Evolutionary conservation across 2,329 filamentous ascomycete genomes (phyloP).

Genomic region (Monilinia fructigena): DNA sequence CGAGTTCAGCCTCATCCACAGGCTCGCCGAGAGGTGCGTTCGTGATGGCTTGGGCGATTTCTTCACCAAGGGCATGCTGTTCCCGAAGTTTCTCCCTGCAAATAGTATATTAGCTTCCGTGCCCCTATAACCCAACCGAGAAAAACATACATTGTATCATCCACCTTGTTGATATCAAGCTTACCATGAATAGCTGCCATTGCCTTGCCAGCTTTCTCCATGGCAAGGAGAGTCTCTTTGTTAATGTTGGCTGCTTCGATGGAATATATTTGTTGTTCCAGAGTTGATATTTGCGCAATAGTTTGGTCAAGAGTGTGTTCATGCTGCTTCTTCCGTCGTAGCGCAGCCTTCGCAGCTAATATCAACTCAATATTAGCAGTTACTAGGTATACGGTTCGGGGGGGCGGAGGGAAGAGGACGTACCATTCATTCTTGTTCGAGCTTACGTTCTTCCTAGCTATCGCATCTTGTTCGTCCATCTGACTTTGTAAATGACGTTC

Average conservation of each 20-base stretch:
- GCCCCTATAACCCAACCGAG: not conserved
- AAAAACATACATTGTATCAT: slow-evolving; percentile 80
- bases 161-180: slow-evolving; percentile 90
- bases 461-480: slow-evolving; percentile 87
- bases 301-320: slow-evolving; percentile 93
- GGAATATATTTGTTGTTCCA: slow-evolving; percentile 93
- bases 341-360: slow-evolving; percentile 81
- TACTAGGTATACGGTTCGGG: not conserved
- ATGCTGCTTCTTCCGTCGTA: slow-evolving; percentile 91
- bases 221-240: slow-evolving; percentile 88
- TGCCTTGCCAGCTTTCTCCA: slow-evolving; percentile 85
- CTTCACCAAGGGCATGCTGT: slow-evolving; percentile 88
- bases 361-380: not conserved
- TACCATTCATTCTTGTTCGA: slow-evolving; percentile 91
- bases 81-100: slow-evolving; percentile 84
- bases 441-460: slow-evolving; percentile 84
- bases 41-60: slow-evolving; percentile 85
- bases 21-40: slow-evolving; percentile 63
- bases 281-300: slow-evolving; percentile 79
- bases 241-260: slow-evolving; percentile 99
- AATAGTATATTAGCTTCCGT: slow-evolving; percentile 38
- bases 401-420: slow-evolving; percentile 35
- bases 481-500: slow-evolving; percentile 88
- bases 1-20: slow-evolving; percentile 82
- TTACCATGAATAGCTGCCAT: slow-evolving; percentile 93